These are phyloP conservation scores for Lepidopterella palustris DNA, from an alignment of 495 filamentous ascomycete species.

Conservation along the genomic window DNA sequence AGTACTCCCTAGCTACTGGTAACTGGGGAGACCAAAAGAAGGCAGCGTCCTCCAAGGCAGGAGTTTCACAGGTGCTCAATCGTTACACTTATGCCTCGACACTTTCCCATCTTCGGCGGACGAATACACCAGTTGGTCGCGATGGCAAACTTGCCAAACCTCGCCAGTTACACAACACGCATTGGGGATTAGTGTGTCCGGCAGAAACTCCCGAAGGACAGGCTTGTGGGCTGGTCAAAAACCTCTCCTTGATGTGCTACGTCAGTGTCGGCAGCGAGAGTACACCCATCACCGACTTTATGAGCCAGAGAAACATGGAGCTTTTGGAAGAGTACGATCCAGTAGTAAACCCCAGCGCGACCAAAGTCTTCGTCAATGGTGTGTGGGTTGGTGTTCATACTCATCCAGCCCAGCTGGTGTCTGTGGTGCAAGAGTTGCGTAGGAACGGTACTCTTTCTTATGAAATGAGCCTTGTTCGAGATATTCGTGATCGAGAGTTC, in stretches of 20 bases:
- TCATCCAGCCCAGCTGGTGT: slow-evolving; percentile 73
- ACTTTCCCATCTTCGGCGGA: slow-evolving; percentile 89
- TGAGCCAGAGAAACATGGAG: slow-evolving; percentile 91
- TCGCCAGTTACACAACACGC: slow-evolving; percentile 94
- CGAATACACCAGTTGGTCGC: slow-evolving; percentile 94
- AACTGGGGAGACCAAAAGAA: slow-evolving; percentile 99
- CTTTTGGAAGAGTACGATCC: slow-evolving; percentile 95
- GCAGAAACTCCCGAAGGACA: slow-evolving; percentile 98
- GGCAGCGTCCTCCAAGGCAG: slow-evolving; percentile 84
- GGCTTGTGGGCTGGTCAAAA: slow-evolving; percentile 97
- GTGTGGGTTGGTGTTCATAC: slow-evolving; percentile 93
- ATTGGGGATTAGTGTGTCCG: slow-evolving; percentile 97
- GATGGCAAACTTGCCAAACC: slow-evolving; percentile 98
- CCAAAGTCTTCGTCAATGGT: slow-evolving; percentile 96
- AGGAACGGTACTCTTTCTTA: slow-evolving; percentile 69
- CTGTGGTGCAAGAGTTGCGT: slow-evolving; percentile 67
- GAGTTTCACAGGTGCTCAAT: slow-evolving; percentile 97
- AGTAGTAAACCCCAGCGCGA: slow-evolving; percentile 77
- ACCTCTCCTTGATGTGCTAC: slow-evolving; percentile 95
- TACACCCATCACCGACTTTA: slow-evolving; percentile 87
- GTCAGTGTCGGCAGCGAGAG: slow-evolving; percentile 88
- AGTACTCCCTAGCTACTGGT: slow-evolving; percentile 95
- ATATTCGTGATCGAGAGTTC: slow-evolving; percentile 95
- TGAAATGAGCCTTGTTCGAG: slow-evolving; percentile 87
- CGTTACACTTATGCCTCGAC: slow-evolving; percentile 96